phyloP scores from a whole-genome alignment of 1,139 yeast species.

The Kodamaea arcana region DNA sequence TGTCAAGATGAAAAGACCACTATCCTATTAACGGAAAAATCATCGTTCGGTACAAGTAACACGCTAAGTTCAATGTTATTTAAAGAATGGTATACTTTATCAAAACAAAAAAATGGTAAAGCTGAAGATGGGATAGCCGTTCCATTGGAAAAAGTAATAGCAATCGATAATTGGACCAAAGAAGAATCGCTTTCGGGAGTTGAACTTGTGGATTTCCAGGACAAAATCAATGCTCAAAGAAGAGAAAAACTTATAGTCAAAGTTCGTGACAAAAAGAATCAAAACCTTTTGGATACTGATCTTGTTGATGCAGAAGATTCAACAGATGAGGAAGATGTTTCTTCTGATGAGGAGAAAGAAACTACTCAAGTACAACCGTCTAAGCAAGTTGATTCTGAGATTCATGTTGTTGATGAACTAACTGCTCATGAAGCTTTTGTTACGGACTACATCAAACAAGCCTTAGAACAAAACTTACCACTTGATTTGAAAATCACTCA shows the following conservation, averaged over 20 bases:
- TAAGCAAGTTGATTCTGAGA: not conserved
- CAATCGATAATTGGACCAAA: conserved; percentile 29
- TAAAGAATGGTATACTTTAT: conserved; percentile 52
- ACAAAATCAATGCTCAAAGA: conserved; percentile 38
- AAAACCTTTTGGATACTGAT: conserved; percentile 48
- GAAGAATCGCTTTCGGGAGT: conserved; percentile 50
- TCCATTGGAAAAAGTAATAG: conserved; percentile 40
- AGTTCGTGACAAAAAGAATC: conserved; percentile 54
- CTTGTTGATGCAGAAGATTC: conserved; percentile 34
- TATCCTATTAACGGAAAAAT: conserved; percentile 67
- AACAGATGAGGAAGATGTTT: conserved; percentile 39
- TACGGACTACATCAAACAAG: conserved; percentile 35
- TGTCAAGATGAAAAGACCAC: conserved; percentile 67
- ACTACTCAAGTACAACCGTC: conserved; percentile 1
- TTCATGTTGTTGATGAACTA: conserved; percentile 23
- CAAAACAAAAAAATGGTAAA: conserved; percentile 34
- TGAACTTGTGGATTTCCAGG: conserved; percentile 48
- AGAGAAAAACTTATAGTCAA: conserved; percentile 47
- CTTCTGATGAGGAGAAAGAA: conserved; percentile 11
- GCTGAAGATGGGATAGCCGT: conserved; percentile 58
- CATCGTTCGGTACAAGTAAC: conserved; percentile 26
- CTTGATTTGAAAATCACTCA: conserved; percentile 64
- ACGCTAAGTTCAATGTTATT: conserved; percentile 37
- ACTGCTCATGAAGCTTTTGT: conserved; percentile 42
- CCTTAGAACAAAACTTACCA: conserved; percentile 37